Evolutionary conservation across 2,329 filamentous ascomycete species (phyloP), one percentile per base, ranked within the genome.

Genomic region (Aspergillus glaucus): DNA sequence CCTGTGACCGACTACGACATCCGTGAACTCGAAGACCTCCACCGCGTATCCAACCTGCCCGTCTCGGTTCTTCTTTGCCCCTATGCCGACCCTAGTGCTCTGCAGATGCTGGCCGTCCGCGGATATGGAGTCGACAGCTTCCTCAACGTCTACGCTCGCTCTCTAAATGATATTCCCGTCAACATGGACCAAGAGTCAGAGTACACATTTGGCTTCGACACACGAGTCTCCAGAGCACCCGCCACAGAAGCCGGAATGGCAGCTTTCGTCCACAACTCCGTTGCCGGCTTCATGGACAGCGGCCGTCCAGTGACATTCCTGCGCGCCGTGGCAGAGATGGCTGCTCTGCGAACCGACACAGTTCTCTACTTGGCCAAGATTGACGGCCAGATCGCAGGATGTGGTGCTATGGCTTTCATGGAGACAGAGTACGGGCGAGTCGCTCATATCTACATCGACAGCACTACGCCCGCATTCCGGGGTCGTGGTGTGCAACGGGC

Each of bases 381-480:
- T 24, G 44, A 53, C 3, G 47, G 50, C 1, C 37, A 48, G 19
- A 50, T 50, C 8, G 50, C 48, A n/a, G 52, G 52, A 14, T 50
- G 42, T 30, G 52, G 45, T 10, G 55, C 46, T 3, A 44, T 56
- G 47, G 55, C 55, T 3, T 10, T 56, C 10, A 47, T 56, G 37
- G 46, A 52, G n/a, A 55, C 55, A 6, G 30, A 48, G 7, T 34
- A 46, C 21, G 53, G 56, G 5, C n/a, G 40, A 3, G 51, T 58
- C 1, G 54, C 53, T 6, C 53, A 57, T 34, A 47, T 58, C 1
- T 57, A 58, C 30, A 51, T 58, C 9, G 55, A 55, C 21, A 57
- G 53, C 46, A 58, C 54, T 10, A 34, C 45, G 10, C 48, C 51
- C 1, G 37, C 41, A 12, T 55, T 50, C 37, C 52, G 53, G 3